Conservation (phyloP, 148 eudicot species). For the Rhododendron williamsianum region DNA sequence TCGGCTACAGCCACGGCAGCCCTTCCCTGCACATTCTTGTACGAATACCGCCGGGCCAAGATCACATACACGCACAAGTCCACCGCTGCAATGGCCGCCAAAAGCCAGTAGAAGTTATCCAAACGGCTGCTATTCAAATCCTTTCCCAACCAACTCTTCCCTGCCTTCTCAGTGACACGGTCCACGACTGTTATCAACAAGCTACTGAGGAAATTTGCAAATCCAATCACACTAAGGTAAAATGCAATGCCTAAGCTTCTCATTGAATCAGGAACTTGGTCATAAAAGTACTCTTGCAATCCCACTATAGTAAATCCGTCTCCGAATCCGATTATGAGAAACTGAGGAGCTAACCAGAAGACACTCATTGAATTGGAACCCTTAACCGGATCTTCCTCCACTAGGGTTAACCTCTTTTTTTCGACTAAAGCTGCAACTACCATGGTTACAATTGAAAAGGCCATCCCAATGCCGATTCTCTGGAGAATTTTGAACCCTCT, state of each 20-base stretch:
- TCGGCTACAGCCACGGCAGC: constrained; percentile 30
- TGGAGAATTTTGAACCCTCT: constrained; percentile 58
- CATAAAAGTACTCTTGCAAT: constrained; percentile 69
- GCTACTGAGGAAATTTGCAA: constrained; percentile 55
- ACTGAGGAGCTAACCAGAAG: constrained; percentile 64
- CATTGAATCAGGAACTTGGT: constrained; percentile 80
- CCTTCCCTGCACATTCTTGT: constrained; percentile 50
- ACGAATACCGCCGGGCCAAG: constrained; percentile 42
- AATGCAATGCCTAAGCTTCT: constrained; percentile 64
- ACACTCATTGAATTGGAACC: constrained; percentile 50
- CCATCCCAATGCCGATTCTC: constrained; percentile 72
- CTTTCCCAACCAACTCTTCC: constrained; percentile 60
- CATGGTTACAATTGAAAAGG: constrained; percentile 43
- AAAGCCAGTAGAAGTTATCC: constrained; percentile 37
- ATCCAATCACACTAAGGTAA: constrained; percentile 65
- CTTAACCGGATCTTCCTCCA: constrained; percentile 22
- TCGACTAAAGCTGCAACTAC: constrained; percentile 56
- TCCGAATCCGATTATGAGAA: constrained; percentile 48
- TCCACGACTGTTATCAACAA: constrained; percentile 45
- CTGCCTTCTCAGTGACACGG: constrained; percentile 36
- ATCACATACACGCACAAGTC: constrained; percentile 32
- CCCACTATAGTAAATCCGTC: constrained; percentile 67
- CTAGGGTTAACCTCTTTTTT: constrained; percentile 38
- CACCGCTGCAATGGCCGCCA: constrained; percentile 24
- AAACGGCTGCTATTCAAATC: constrained; percentile 38